Conservation (phyloP, 2,329 filamentous ascomycete species). For the Metarhizium album region DNA sequence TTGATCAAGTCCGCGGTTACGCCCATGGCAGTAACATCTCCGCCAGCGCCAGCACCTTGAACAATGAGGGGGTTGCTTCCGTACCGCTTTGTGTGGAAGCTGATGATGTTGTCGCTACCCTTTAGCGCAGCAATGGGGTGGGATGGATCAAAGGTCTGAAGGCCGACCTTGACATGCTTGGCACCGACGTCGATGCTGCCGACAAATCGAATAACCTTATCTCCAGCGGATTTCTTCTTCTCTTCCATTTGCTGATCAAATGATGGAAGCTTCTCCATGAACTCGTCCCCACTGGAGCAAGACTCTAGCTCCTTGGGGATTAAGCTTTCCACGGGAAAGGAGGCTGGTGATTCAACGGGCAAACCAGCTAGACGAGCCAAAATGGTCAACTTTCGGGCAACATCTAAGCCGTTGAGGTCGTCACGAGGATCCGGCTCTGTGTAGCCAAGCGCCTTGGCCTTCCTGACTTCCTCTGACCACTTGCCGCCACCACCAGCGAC, state of each 20-base stretch:
- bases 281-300: slow-evolving; percentile 69
- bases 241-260: slow-evolving; percentile 89
- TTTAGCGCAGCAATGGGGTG: slow-evolving; percentile 90
- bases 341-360: slow-evolving; percentile 68
- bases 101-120: slow-evolving; percentile 98
- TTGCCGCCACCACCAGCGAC: slow-evolving; percentile 61
- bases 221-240: slow-evolving; percentile 73
- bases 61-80: slow-evolving; percentile 84
- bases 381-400: slow-evolving; percentile 94
- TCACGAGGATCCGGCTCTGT: slow-evolving; percentile 82
- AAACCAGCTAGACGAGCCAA: slow-evolving; percentile 78
- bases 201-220: slow-evolving; percentile 88
- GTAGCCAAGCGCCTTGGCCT: slow-evolving; percentile 88
- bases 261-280: slow-evolving; percentile 65
- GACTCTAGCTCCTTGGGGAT: slow-evolving; percentile 81
- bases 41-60: slow-evolving; percentile 87
- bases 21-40: slow-evolving; percentile 95
- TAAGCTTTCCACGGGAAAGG: slow-evolving; percentile 88
- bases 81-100: slow-evolving; percentile 95
- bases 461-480: slow-evolving; percentile 85
- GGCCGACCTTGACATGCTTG: slow-evolving; percentile 78
- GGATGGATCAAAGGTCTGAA: slow-evolving; percentile 79
- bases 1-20: slow-evolving; percentile 91
- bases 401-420: slow-evolving; percentile 77
- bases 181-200: slow-evolving; percentile 81